phyloP scores from a whole-genome alignment of 139 green algal genomes.

The Auxenochlorella pyrenoidosa region DNA sequence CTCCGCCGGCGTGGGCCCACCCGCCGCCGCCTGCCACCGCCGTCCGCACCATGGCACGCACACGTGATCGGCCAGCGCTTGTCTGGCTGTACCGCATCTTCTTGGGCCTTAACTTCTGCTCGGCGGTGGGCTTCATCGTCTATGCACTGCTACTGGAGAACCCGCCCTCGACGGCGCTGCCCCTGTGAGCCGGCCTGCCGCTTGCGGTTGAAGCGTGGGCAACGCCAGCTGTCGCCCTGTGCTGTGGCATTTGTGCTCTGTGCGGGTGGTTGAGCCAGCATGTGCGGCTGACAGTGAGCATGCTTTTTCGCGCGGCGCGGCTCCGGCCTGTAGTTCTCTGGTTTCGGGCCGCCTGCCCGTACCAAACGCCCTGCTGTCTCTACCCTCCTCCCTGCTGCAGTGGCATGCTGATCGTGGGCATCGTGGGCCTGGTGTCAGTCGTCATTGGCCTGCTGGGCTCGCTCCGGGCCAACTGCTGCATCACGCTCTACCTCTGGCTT shows the following conservation, averaged over 20 bases:
- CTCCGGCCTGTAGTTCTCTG: neutral
- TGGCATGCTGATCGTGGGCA: conserved; percentile 49
- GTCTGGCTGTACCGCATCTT: conserved; percentile 39
- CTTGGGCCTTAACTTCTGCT: conserved; percentile 23
- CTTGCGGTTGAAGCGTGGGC: no score
- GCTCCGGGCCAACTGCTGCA: conserved; percentile 21
- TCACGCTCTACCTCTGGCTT: conserved; percentile 47
- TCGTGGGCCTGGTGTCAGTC: conserved; percentile 11
- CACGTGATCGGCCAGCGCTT: conserved; percentile 4
- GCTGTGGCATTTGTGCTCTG: no score
- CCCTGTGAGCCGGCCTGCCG: conserved; percentile 34
- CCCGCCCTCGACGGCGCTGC: conserved; percentile 47
- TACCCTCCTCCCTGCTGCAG: conserved; percentile 15
- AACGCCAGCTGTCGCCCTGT: no score
- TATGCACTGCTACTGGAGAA: conserved; percentile 50
- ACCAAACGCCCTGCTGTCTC: neutral
- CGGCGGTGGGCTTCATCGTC: conserved; percentile 50
- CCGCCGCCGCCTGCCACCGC: neutral
- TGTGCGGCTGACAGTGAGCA: no score
- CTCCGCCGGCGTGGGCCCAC: neutral
- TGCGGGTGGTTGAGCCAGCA: no score
- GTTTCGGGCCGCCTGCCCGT: neutral
- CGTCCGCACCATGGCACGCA: neutral
- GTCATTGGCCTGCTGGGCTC: conserved; percentile 45
- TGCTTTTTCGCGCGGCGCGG: no score